These are phyloP conservation scores for Talinum fruticosum DNA, from an alignment of 148 eudicot genomes.

Conservation along the genomic window DNA sequence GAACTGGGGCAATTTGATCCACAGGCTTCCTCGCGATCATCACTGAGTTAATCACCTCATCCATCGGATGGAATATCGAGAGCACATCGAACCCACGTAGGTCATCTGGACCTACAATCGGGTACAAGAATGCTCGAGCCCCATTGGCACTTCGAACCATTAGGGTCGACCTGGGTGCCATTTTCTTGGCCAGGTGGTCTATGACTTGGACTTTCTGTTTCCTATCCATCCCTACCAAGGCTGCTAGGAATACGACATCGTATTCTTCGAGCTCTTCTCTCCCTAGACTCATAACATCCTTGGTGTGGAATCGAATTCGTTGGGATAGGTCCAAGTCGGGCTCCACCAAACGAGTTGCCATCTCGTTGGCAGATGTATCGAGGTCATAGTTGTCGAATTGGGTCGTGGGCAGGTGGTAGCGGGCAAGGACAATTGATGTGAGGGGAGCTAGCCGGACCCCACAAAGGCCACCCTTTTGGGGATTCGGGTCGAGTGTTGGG, in stretches of 20 bases:
- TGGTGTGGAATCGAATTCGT: conserved; percentile 71
- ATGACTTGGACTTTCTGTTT: conserved; percentile 54
- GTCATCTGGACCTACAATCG: conserved; percentile 68
- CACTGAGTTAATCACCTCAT: conserved; percentile 88
- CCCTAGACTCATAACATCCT: conserved; percentile 60
- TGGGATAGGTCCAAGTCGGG: conserved; percentile 57
- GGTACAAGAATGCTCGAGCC: conserved; percentile 83
- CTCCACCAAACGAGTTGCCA: conserved; percentile 57
- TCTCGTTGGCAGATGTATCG: conserved; percentile 56
- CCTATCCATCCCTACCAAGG: conserved; percentile 86
- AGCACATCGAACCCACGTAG: conserved; percentile 74
- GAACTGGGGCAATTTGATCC: no score
- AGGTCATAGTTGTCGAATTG: conserved; percentile 82
- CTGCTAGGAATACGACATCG: conserved; percentile 82
- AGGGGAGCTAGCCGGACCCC: conserved; percentile 95
- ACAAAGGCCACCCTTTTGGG: conserved; percentile 63
- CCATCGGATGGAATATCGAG: conserved; percentile 70
- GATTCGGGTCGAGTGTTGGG: conserved; percentile 27
- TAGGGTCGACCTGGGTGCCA: conserved; percentile 72
- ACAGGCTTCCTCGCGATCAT: conserved; percentile 56
- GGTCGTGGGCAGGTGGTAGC: conserved; percentile 50
- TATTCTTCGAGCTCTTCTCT: conserved; percentile 47
- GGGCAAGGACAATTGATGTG: conserved; percentile 74
- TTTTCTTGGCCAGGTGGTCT: conserved; percentile 59
- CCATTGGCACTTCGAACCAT: conserved; percentile 96